Conservation (phyloP, 495 filamentous ascomycete genomes). For the Xylaria flabelliformis region DNA sequence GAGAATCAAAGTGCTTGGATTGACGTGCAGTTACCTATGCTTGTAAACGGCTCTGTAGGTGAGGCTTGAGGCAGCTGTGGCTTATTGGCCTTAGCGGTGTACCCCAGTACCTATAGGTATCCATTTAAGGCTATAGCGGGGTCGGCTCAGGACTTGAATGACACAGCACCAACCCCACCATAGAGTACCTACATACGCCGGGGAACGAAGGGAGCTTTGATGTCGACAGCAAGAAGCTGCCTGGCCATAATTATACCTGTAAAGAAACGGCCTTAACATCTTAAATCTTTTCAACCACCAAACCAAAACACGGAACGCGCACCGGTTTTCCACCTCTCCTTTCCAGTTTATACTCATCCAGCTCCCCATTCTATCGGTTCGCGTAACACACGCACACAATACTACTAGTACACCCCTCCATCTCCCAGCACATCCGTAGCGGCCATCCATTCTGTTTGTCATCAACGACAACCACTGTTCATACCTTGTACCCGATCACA, state of each 20-base stretch:
- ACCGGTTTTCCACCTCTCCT: no score
- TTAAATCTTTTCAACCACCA: not conserved
- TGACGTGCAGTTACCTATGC: not conserved
- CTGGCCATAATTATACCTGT: not conserved
- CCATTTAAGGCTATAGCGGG: constrained; percentile 21
- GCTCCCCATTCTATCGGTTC: not conserved
- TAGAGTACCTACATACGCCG: constrained; percentile 15
- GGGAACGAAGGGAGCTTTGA: constrained; percentile 38
- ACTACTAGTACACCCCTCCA: not conserved
- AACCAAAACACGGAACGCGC: not conserved
- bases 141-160: not conserved
- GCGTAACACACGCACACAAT: not conserved
- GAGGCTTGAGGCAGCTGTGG: constrained; percentile 15
- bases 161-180: constrained; percentile 24
- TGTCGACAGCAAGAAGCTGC: constrained; percentile 28
- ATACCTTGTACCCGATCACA: not conserved
- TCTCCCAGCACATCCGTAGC: not conserved
- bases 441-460: not conserved
- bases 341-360: not conserved
- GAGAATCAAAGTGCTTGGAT: not conserved
- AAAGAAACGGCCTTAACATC: not conserved
- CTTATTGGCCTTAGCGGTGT: not conserved
- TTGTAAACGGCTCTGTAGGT: not conserved
- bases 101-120: constrained; percentile 2
- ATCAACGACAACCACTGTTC: not conserved